A percentile compares a stretch with the other conserved stretches of the same genome.
Conservation (phyloP, 2,329 filamentous ascomycete genomes). For the Aureobasidium sp. region DNA sequence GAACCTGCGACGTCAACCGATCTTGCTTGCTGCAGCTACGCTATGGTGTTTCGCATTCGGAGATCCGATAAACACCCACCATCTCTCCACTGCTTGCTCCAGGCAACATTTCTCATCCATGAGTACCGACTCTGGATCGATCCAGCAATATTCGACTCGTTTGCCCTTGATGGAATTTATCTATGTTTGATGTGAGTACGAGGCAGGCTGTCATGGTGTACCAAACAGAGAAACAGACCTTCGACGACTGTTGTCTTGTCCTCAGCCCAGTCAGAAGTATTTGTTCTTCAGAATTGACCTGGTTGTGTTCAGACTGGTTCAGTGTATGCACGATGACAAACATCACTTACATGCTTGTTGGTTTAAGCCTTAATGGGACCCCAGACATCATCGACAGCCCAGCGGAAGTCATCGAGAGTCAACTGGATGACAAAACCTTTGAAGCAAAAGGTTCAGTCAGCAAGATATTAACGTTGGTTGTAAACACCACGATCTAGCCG, state of each 20-base stretch:
- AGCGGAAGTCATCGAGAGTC: neutral
- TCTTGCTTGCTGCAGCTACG: neutral
- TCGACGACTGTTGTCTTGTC: neutral
- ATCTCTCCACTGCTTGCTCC: neutral
- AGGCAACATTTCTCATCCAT: neutral
- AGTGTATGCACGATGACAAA: neutral
- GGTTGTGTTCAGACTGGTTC: neutral
- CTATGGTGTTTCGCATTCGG: neutral
- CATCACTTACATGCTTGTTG: neutral
- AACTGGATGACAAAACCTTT: neutral
- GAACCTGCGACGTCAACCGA: neutral
- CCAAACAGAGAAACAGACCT: neutral
- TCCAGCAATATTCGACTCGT: neutral
- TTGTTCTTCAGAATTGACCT: neutral
- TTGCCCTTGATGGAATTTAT: neutral
- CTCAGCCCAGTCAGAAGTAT: neutral
- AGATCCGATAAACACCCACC: neutral
- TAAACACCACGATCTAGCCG: too few species aligned
- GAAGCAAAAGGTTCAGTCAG: too few species aligned
- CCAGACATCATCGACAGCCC: neutral
- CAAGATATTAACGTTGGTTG: too few species aligned
- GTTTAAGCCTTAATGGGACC: neutral
- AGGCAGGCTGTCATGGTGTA: neutral
- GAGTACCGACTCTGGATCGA: neutral
- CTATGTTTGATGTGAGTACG: neutral